phyloP scores from a whole-genome alignment of 257 asterid genomes.

The Ilex asprella region DNA sequence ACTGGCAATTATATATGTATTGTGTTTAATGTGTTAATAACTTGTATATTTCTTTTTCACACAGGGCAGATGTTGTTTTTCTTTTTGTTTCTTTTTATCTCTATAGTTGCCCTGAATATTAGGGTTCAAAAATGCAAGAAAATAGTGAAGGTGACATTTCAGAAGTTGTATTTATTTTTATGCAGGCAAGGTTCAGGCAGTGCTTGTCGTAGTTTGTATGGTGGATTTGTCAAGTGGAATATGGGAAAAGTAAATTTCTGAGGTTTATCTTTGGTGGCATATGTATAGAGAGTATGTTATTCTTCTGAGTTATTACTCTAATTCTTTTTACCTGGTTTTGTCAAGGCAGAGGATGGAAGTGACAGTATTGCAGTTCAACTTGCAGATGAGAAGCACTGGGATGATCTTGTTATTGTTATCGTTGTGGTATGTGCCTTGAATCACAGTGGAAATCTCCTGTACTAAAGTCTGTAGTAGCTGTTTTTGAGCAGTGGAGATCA shows the following conservation, averaged over 20 bases:
- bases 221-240: slow-evolving; percentile 99
- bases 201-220: slow-evolving; percentile 95
- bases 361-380: slow-evolving; percentile 94
- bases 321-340: slow-evolving; percentile 17
- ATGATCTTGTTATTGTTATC: slow-evolving; percentile 85
- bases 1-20: too few species aligned
- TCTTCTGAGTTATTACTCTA: slow-evolving; percentile 9
- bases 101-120: neutral
- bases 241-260: slow-evolving; percentile 77
- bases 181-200: slow-evolving; percentile 94
- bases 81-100: neutral
- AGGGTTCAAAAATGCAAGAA: slow-evolving; percentile 2
- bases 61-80: too few species aligned
- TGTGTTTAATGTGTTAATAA: too few species aligned
- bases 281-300: neutral
- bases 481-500: too few species aligned
- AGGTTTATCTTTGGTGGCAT: slow-evolving; percentile 1
- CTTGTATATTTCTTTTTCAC: too few species aligned
- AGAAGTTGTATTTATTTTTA: slow-evolving; percentile 3
- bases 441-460: neutral
- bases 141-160: slow-evolving; percentile 5
- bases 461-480: neutral
- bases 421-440: slow-evolving; percentile 51
- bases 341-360: slow-evolving; percentile 75
- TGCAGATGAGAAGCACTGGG: slow-evolving; percentile 94